phyloP scores from a whole-genome alignment of 257 asterid genomes.

The Nicotiana noctiflora region DNA sequence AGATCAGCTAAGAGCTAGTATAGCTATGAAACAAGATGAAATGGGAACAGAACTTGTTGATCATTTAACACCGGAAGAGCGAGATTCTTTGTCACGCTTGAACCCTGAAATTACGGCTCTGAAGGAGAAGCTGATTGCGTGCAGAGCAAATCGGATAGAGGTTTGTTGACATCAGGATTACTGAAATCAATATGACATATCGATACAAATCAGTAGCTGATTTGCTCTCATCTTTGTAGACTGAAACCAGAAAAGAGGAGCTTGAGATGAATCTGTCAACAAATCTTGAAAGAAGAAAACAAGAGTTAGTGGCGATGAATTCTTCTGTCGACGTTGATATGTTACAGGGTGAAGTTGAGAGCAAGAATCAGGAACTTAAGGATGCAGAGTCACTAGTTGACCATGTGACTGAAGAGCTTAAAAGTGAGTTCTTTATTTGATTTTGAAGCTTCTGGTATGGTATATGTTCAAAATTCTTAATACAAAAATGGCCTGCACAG shows the following conservation, averaged over 20 bases:
- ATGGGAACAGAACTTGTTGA: slow-evolving; percentile 97
- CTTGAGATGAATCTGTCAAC: too few relatives aligned
- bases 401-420: slow-evolving; percentile 54
- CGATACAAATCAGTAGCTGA: too few relatives aligned
- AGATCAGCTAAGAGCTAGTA: slow-evolving; percentile 78
- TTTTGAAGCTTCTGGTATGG: too few relatives aligned
- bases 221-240: too few relatives aligned
- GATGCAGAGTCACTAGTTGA: too few relatives aligned
- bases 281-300: neutral
- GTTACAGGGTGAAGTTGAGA: too few relatives aligned
- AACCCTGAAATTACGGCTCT: slow-evolving; percentile 82
- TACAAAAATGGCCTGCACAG: too few relatives aligned
- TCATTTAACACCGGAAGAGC: slow-evolving; percentile 90
- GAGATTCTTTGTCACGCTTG: slow-evolving; percentile 69
- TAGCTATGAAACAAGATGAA: slow-evolving; percentile 75
- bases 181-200: neutral
- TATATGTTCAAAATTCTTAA: neutral
- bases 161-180: slow-evolving; percentile 32
- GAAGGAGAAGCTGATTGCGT: slow-evolving; percentile 65
- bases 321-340: neutral
- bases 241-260: too few relatives aligned
- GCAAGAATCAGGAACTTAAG: too few relatives aligned
- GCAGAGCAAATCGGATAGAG: slow-evolving; percentile 86
- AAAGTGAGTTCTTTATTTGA: slow-evolving; percentile 34
- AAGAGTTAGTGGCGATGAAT: too few relatives aligned